A percentile compares a stretch with the other conserved stretches of the same genome.
These are phyloP conservation scores for Mycogone perniciosa DNA, from an alignment of 2,329 filamentous ascomycete genomes.

Conservation along the genomic window DNA sequence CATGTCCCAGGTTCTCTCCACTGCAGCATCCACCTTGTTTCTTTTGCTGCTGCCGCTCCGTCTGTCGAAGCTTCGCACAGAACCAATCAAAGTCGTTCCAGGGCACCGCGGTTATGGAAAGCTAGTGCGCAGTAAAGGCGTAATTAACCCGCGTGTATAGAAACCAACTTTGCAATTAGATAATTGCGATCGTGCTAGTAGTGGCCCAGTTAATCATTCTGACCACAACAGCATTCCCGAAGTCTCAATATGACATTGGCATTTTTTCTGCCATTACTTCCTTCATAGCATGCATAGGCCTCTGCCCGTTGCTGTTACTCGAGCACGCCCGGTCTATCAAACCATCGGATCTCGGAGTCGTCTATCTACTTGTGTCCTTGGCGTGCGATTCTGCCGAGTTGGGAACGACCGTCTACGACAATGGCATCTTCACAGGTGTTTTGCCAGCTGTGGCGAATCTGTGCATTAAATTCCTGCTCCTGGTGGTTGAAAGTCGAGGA, in stretches of 20 bases:
- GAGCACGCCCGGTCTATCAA: not conserved
- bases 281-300: not conserved
- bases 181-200: too few species aligned
- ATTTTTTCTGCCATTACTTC: not conserved
- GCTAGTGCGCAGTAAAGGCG: not conserved
- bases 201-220: too few species aligned
- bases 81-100: not conserved
- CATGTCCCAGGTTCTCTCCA: not conserved
- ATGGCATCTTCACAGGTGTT: not conserved
- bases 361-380: conserved; percentile 4
- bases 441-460: not conserved
- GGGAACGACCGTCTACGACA: not conserved
- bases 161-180: not conserved
- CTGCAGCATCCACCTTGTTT: not conserved
- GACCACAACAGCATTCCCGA: too few species aligned
- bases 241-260: not conserved
- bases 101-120: not conserved
- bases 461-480: not conserved
- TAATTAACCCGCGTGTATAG: not conserved
- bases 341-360: not conserved
- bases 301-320: not conserved
- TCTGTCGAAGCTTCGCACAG: not conserved
- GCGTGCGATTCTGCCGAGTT: not conserved
- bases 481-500: conserved; percentile 1
- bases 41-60: not conserved